Evolutionary conservation across 352 stramenopile genomes (phyloP), one percentile per base, ranked within the genome.

Genomic region (Sclerospora graminicola): DNA sequence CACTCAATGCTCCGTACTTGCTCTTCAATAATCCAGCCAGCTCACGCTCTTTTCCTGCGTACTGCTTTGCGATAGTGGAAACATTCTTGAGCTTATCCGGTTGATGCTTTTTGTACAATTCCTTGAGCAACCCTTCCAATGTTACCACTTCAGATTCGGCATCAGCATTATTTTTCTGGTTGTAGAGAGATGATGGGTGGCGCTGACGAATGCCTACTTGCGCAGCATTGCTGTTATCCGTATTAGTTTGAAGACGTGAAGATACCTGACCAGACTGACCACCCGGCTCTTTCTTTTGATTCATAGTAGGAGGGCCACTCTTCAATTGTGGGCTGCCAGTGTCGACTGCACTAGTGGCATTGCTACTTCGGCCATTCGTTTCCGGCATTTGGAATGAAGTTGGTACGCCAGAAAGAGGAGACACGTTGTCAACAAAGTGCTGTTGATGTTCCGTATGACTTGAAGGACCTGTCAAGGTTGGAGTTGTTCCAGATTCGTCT

Each of bases 31-130:
- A 50, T 0, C 45, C 35, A 24, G 87, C 51, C 20, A 90, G 55
- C 26, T 84, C 70, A 7, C 69, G 68, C 36, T 90, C 79, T 33
- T 78, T 83, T 10, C 79, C 79, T 0, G 58, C 47, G 20, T 76
- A 90, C 39, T 83, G 34, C 7, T 66, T 67, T 8, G 71, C 74
- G 13, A 90, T 60, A 7, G 63, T 47, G 8, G 51, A 20, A 0
- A 80, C 72, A n/a, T 82, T 84, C 47, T 74, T 72, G 9, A 87
- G 35, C 31, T 83, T 77, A 40, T 88, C 74, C 1, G 75, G 79
- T 41, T 90, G 75, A 33, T 90, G 79, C 20, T 78, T 82, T 26
- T 63, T 66, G 58, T 87, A 90, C 30, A 90, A 51, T 13, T 86
- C 71, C 15, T 53, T 72, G 20, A 90, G 50, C 15, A 88, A 42